Conservation (phyloP, 495 filamentous ascomycete genomes). For the Hypomontagnella submonticulosa region DNA sequence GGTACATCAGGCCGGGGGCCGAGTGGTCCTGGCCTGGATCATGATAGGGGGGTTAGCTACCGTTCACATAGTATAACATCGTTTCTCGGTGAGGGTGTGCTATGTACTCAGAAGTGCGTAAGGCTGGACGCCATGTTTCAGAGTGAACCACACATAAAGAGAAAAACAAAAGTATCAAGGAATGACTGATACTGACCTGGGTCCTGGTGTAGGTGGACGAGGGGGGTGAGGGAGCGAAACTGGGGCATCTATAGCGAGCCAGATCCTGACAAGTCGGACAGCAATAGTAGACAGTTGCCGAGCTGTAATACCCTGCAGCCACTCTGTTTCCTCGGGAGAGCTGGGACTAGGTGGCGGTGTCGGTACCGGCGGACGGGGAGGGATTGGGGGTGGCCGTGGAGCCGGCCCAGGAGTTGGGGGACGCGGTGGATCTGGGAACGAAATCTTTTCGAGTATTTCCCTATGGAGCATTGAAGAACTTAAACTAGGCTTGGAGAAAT, state of each 20-base stretch:
- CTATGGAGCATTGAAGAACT: not conserved
- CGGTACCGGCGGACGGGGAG: slow-evolving; percentile 45
- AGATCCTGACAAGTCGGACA: slow-evolving; percentile 18
- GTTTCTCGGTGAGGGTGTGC: slow-evolving; percentile 1
- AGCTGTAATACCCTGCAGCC: slow-evolving; percentile 8
- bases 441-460: slow-evolving; percentile 18
- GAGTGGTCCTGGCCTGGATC: slow-evolving; percentile 42
- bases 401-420: slow-evolving; percentile 48
- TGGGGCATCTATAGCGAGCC: slow-evolving; percentile 7
- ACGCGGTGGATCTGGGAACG: slow-evolving; percentile 45
- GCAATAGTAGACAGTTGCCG: slow-evolving; percentile 33
- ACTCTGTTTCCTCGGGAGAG: slow-evolving; percentile 6
- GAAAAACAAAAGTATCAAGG: not conserved
- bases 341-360: slow-evolving; percentile 48
- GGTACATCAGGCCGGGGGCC: slow-evolving; percentile 44
- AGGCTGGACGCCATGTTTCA: slow-evolving; percentile 29
- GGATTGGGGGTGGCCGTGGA: slow-evolving; percentile 44
- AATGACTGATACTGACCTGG: slow-evolving; percentile 32
- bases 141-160: not conserved
- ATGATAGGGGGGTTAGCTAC: slow-evolving; percentile 11
- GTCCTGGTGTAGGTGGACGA: slow-evolving; percentile 46
- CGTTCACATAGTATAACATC: not conserved
- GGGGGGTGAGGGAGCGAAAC: slow-evolving; percentile 38
- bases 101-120: slow-evolving; percentile 10
- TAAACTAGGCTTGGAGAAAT: not conserved